These are phyloP conservation scores for Prunus davidiana DNA, from an alignment of 306 rosid species.

Conservation along the genomic window DNA sequence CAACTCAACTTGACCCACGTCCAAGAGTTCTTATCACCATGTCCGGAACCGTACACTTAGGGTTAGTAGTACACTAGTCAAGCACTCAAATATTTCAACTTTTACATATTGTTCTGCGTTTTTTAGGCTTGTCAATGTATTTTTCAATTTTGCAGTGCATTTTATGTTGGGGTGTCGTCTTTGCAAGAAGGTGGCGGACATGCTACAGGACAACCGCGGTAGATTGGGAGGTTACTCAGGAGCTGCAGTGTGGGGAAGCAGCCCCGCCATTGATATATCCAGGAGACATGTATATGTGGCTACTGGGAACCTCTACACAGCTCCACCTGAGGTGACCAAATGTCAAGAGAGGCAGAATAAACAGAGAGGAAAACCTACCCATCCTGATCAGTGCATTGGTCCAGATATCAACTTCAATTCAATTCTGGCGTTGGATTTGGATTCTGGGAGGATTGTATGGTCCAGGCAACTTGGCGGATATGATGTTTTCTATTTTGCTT, in stretches of 20 bases:
- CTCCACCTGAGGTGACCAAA: constrained; percentile 29
- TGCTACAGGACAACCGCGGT: constrained; percentile 33
- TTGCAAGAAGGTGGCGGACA: constrained; percentile 39
- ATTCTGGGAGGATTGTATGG: constrained; percentile 31
- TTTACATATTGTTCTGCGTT: no score
- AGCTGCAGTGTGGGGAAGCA: constrained; percentile 49
- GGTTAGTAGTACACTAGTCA: constrained; percentile 23
- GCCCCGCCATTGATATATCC: constrained; percentile 37
- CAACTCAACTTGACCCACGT: constrained; percentile 27
- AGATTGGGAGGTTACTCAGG: constrained; percentile 32
- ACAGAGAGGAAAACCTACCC: constrained; percentile 22
- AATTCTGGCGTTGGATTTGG: constrained; percentile 30
- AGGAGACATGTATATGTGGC: constrained; percentile 37
- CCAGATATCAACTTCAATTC: constrained; percentile 37
- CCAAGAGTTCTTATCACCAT: constrained; percentile 28
- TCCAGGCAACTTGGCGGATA: constrained; percentile 32
- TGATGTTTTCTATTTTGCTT: constrained; percentile 33
- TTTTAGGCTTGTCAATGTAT: neutral
- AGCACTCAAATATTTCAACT: neutral
- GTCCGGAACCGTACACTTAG: constrained; percentile 32
- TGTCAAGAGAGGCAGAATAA: constrained; percentile 41
- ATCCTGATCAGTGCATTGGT: constrained; percentile 40
- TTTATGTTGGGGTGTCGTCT: constrained; percentile 42
- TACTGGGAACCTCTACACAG: constrained; percentile 42
- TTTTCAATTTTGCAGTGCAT: constrained; percentile 7